These are phyloP conservation scores for Brasilioporus rufonigricans DNA, from an alignment of 768 basidiomycete genomes.

Conservation along the genomic window DNA sequence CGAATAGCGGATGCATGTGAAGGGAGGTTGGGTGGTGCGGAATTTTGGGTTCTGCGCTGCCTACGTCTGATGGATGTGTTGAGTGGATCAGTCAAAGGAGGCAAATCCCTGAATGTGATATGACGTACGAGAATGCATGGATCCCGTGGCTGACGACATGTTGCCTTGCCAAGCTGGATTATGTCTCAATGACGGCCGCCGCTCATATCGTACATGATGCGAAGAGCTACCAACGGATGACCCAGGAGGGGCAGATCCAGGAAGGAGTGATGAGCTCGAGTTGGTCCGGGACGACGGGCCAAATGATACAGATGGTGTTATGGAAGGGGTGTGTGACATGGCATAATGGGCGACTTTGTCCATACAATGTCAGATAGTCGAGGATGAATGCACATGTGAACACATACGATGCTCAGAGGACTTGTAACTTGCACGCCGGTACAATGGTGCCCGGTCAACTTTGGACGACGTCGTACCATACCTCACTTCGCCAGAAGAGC, in stretches of 20 bases:
- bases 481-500: conserved; percentile 32
- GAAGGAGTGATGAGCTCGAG: conserved; percentile 49
- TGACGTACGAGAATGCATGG: conserved; percentile 41
- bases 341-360: conserved; percentile 32
- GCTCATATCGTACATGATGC: conserved; percentile 38
- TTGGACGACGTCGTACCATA: conserved; percentile 31
- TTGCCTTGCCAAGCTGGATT: conserved; percentile 47
- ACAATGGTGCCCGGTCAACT: conserved; percentile 36
- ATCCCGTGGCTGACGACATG: conserved; percentile 37
- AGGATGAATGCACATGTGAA: conserved; percentile 3
- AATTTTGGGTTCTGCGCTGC: conserved; percentile 24
- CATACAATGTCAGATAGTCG: neutral
- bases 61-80: conserved; percentile 11
- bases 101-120: conserved; percentile 1
- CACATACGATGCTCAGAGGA: conserved; percentile 46
- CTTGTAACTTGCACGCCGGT: conserved; percentile 44
- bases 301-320: conserved; percentile 33
- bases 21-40: conserved; percentile 34
- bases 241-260: conserved; percentile 37
- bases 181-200: conserved; percentile 46
- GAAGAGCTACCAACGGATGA: conserved; percentile 40
- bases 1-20: conserved; percentile 65
- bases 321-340: conserved; percentile 29
- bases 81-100: conserved; percentile 5
- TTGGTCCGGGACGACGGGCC: conserved; percentile 49